These are phyloP conservation scores for Eutrema salsugineum DNA, from an alignment of 441 rosid genomes.

Conservation along the genomic window DNA sequence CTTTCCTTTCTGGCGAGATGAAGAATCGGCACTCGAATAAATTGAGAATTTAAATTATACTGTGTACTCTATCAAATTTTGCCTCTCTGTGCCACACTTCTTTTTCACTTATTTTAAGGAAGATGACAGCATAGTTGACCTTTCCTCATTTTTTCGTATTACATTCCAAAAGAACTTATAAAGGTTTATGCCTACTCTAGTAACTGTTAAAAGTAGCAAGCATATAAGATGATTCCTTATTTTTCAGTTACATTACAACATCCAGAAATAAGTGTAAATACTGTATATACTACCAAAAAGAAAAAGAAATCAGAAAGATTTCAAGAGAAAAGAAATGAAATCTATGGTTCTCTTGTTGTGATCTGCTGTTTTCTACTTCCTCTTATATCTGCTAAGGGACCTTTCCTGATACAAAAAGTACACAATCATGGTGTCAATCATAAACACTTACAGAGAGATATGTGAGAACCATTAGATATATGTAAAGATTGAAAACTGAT, in stretches of 20 bases:
- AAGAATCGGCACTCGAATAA: constrained; percentile 46
- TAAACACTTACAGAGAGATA: constrained; percentile 27
- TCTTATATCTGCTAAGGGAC: constrained; percentile 24
- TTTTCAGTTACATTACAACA: constrained; percentile 23
- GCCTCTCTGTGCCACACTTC: background rate
- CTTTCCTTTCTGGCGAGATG: constrained; percentile 47
- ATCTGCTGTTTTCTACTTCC: constrained; percentile 23
- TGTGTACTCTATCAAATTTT: background rate
- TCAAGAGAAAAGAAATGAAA: background rate
- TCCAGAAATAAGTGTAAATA: constrained; percentile 20
- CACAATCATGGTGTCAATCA: constrained; percentile 16
- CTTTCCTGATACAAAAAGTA: constrained; percentile 38
- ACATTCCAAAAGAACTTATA: constrained; percentile 1
- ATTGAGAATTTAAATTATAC: constrained; percentile 30
- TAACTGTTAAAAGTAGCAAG: constrained; percentile 15
- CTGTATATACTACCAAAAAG: constrained; percentile 12
- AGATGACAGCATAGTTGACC: background rate
- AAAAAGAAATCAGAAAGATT: constrained; percentile 7
- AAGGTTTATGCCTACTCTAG: constrained; percentile 2
- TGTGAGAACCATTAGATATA: constrained; percentile 29
- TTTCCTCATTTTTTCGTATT: too few relatives aligned
- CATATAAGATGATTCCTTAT: constrained; percentile 19
- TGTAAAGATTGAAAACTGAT: constrained; percentile 18
- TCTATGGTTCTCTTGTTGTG: constrained; percentile 19
- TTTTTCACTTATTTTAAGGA: background rate